Base-by-base conservation (phyloP, 179 eudicot genomes). In the Beta lomatogona region DNA sequence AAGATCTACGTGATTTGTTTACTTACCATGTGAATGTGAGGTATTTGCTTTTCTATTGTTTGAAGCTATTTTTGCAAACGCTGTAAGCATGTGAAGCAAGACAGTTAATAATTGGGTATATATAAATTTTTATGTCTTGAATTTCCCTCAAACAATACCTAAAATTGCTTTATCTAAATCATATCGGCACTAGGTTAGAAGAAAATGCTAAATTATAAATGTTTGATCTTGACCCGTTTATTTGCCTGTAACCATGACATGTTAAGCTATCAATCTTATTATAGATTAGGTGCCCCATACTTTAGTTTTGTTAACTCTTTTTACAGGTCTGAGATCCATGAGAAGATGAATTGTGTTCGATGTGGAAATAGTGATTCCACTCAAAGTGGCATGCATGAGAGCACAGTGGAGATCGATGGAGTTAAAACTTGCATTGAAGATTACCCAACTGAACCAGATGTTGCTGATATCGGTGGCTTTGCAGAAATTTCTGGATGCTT, bases 1-100 rank as follows among this genome's bases (percentile, higher is more conserved):
- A 97, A 90, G 99, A 97, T 88, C 89, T 97, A 66, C 93, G 96
- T 2, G 99, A 97, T 83, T 78, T 97, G 75, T 97, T 97, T 89
- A 86, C 97, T 50, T 93, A 90, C 85, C 93, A 89, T 83, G 97
- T 82, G 78, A 79, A 88, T 65, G 87, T 75, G 77, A 94, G 94
- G 99, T 88, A 87, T 53, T 14, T 66, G 21, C 28, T 75, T 79
- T 50, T 65, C 15, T 57, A 21, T 53, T 76, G 14, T n/a, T 76
- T 82, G 66, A 50, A 60, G 77, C 15, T 53, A 71, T 71, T 10
- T 28, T 19, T 48, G 16, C 50, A 16, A 50, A 50, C 48, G 57
- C 25, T 22, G 77, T 54, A 61, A 53, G 48, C 54, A 21, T 58
- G 41, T 69, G 48, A 21, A 66, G 65, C 71, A 18, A 59, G 25